Base-by-base conservation (phyloP, 371 early-diverging fungal species). In the Haplosporangium sp. region DNA sequence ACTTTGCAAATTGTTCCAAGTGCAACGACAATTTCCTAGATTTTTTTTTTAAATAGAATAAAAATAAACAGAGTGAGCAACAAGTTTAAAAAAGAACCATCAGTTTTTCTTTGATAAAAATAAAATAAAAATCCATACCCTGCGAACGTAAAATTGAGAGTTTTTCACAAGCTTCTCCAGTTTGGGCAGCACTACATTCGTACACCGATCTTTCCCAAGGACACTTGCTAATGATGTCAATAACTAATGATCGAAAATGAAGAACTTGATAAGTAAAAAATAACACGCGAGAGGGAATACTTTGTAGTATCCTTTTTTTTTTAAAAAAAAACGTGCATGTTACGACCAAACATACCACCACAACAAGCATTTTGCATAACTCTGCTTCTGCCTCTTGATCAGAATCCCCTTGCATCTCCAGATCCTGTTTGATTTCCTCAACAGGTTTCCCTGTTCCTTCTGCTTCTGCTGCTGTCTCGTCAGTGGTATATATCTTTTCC, bases 91-190 rank as follows among this genome's bases (percentile, higher is more conserved):
- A 27, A 27, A 27, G 27, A 0, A 27, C 27, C 27, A 27, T 27
- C 27, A 27, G 1, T 27, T 27, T 27, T 27, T 11, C 19, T 34
- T 56, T 13, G 39, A 3, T 15, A 38, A 37, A n/a, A 60, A 37
- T 10, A 60, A 3, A 34, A 15, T 13, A 17, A 34, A 37, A 58
- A n/a, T 44, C 19, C 63, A 61, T 15, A 72, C 79, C 71, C 88
- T 90, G 73, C 89, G 84, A 3, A 89, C 89, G 56, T 88, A 89
- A 65, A 88, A 90, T 68, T 88, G 84, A 4, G 81, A 82, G 68
- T 88, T 86, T 5, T 73, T 72, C 7, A 87, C 67, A 57, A 90
- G 67, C 39, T 81, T 72, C 45, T 90, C 87, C 13, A 90, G 84
- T 42, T 86, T 85, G 0, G 90, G 89, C 39, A 90, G 67, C 40